Conservation (phyloP, 345 rosid species). For the Turritis glabra region DNA sequence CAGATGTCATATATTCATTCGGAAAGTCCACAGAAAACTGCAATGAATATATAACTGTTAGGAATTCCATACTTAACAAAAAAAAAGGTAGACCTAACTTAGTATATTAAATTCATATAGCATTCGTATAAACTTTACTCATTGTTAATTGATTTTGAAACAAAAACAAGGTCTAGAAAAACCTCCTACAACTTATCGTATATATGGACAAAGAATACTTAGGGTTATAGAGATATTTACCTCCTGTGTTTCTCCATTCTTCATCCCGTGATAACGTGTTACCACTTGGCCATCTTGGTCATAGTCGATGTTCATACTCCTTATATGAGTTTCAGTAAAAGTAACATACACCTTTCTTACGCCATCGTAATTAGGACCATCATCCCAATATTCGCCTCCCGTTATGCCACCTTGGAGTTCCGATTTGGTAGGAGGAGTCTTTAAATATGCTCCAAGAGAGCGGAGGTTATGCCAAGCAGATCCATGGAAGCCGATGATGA, state of each 20-base stretch:
- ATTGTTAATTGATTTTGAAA: not conserved
- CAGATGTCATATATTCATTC: slow-evolving; percentile 23
- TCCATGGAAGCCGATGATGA: slow-evolving; percentile 15
- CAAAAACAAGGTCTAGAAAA: not conserved
- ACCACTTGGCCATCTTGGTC: slow-evolving; percentile 22
- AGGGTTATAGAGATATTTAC: not conserved
- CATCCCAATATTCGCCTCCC: slow-evolving; percentile 13
- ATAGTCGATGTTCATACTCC: slow-evolving; percentile 26
- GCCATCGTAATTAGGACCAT: slow-evolving; percentile 24
- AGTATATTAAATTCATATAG: not conserved
- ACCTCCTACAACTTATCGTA: not conserved
- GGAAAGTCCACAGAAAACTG: slow-evolving; percentile 26
- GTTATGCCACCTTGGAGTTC: slow-evolving; percentile 25
- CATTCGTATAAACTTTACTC: not conserved
- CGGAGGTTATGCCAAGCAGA: not conserved
- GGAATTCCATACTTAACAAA: not conserved
- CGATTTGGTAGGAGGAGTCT: slow-evolving; percentile 6
- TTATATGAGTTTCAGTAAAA: slow-evolving; percentile 26
- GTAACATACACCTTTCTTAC: slow-evolving; percentile 22
- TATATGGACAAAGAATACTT: not conserved
- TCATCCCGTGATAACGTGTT: slow-evolving; percentile 9
- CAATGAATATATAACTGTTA: not conserved
- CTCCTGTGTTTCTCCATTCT: slow-evolving; percentile 35
- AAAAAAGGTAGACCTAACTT: not conserved
- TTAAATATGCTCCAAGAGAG: slow-evolving; percentile 22